Conservation (phyloP, 2,329 filamentous ascomycete species). For the Cryphonectria japonica region DNA sequence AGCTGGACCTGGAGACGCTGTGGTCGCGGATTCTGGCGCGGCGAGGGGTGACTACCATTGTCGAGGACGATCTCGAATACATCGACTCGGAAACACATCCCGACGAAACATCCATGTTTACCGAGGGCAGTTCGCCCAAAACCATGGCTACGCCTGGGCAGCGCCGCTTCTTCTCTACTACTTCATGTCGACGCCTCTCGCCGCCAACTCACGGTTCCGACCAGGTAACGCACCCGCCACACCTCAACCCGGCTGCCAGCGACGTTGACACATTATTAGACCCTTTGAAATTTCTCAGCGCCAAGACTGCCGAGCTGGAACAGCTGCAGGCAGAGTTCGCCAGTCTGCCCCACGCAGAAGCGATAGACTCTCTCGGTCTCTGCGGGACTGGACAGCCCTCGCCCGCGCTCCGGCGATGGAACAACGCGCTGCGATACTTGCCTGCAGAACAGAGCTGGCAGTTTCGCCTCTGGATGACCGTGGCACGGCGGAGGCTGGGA, state of each 20-base stretch:
- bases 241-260: constrained; percentile 16
- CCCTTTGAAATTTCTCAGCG: constrained; percentile 18
- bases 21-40: constrained; percentile 49
- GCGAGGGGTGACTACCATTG: constrained; percentile 21
- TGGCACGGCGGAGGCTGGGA: constrained; percentile 33
- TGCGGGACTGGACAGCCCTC: constrained; percentile 14
- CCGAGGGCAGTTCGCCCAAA: constrained; percentile 25
- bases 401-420: constrained; percentile 27
- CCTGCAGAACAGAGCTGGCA: constrained; percentile 40
- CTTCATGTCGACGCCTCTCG: constrained; percentile 26
- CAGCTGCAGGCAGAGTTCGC: constrained; percentile 23
- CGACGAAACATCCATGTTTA: constrained; percentile 22
- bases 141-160: constrained; percentile 22
- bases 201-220: constrained; percentile 13
- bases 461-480: constrained; percentile 39
- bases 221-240: constrained; percentile 28
- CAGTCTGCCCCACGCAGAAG: constrained; percentile 7
- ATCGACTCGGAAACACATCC: constrained; percentile 31
- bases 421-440: constrained; percentile 36
- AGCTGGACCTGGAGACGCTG: constrained; percentile 57
- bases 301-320: constrained; percentile 20
- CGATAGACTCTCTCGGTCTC: constrained; percentile 19
- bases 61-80: constrained; percentile 29
- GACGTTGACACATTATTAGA: constrained; percentile 28
- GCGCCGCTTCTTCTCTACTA: constrained; percentile 33